Evolutionary conservation across 2,329 filamentous ascomycete genomes (phyloP).

Genomic region (Cladosporium sp.): DNA sequence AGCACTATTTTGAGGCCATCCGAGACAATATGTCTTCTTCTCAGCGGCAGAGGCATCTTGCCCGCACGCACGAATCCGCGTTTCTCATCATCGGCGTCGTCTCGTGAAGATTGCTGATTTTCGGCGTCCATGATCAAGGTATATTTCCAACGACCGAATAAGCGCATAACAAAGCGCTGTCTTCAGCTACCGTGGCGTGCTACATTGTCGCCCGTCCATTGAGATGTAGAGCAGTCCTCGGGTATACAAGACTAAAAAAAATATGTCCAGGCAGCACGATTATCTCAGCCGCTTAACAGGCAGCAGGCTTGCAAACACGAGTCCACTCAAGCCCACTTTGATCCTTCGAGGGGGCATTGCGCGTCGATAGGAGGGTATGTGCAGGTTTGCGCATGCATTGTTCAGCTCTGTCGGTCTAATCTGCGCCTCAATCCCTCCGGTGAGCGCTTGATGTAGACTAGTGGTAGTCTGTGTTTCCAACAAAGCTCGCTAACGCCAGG

Average conservation of each 20-base stretch:
- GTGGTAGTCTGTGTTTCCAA: not conserved
- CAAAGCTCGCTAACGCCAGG: not conserved
- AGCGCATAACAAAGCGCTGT: not conserved
- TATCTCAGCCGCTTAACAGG: not conserved
- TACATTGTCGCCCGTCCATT: not conserved
- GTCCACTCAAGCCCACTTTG: not conserved
- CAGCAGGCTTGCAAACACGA: not conserved
- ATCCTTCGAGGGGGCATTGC: not conserved
- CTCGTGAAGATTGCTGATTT: not conserved
- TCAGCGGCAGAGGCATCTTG: not conserved
- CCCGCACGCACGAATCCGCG: not conserved
- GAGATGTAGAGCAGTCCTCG: not conserved
- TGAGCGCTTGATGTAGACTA: not conserved
- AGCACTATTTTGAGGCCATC: not conserved
- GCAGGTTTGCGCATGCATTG: not conserved
- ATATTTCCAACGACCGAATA: not conserved
- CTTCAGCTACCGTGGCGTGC: not conserved
- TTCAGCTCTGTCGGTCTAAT: not conserved
- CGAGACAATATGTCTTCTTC: not conserved
- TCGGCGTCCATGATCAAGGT: constrained; percentile 3
- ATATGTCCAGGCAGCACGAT: not conserved
- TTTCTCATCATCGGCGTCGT: not conserved
- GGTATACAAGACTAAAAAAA: not conserved
- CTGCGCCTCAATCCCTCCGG: not conserved
- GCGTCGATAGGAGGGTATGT: too few relatives aligned